Evolutionary conservation across 75 land plant genomes (phyloP), one percentile per base, ranked within the genome.

Genomic region (Selaginella tamariscina): DNA sequence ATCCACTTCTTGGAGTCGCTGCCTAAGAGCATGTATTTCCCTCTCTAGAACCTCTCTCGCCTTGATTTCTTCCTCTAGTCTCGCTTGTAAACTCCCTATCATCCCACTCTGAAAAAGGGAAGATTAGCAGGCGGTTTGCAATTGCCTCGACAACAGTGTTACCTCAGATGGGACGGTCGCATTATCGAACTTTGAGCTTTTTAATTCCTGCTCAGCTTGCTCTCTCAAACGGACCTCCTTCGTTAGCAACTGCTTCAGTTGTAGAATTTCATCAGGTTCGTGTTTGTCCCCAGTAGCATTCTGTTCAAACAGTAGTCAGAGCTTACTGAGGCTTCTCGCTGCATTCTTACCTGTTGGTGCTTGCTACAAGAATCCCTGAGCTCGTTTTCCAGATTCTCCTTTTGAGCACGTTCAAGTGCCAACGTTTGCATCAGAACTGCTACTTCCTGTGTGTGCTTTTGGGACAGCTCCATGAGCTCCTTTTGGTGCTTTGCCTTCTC

Each of bases 21-120:
- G 81, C 72, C 65, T 84, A 56, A 95, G 69, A 21, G 60, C 31
- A 27, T 70, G 68, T 27, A 88, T 90, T 64, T 95, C 96, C 32
- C 75, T 80, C 81, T 95, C 89, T 62, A 90, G 82, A 69, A 77
- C 82, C 49, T 76, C 73, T 63, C 82, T 87, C 55, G 82, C 73
- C 64, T 62, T 67, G 63, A 69, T 70, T 76, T 95, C 99, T 71
- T 89, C 91, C 55, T 85, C 87, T 67, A 95, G 71, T 70, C 78
- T 75, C 68, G 49, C 15, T 39, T 39, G 49, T 5, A 39, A 15
- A 15, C 49, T 39, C 49, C 5, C 11, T 39, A 39, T 39, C 11
- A 39, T 39, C 15, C 15, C 49, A 15, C 15, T 39, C 49, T 39
- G 49, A 39, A n/a, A n/a, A n/a, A n/a, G n/a, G n/a, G n/a, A n/a